These are phyloP conservation scores for Aphanomyces invadans DNA, from an alignment of 352 stramenopile species.

Conservation along the genomic window DNA sequence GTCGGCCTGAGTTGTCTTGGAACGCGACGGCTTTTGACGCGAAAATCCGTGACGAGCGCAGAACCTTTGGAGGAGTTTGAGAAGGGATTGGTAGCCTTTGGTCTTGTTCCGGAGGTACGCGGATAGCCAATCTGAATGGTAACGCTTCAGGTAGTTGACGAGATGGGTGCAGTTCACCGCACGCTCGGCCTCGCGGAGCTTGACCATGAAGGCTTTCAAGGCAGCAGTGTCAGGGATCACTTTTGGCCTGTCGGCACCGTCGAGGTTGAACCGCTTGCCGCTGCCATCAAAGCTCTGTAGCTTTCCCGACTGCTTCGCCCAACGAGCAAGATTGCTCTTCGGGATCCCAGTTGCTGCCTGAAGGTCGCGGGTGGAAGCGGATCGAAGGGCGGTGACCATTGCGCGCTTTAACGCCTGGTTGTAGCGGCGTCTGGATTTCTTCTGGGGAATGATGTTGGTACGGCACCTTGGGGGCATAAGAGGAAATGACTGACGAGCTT, in stretches of 20 bases:
- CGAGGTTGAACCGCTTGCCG: neutral
- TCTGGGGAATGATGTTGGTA: neutral
- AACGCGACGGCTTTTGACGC: neutral
- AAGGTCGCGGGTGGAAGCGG: neutral
- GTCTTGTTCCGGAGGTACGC: neutral
- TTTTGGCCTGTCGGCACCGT: neutral
- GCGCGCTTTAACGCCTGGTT: neutral
- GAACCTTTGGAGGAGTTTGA: constrained; percentile 1
- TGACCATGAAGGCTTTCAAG: neutral
- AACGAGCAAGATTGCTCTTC: neutral
- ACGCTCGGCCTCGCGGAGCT: neutral
- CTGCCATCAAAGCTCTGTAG: neutral
- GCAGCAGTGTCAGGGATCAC: neutral
- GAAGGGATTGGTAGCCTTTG: neutral
- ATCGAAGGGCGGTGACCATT: neutral
- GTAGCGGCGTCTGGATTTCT: neutral
- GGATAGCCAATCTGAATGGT: neutral
- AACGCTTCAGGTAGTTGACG: neutral
- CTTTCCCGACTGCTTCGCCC: neutral
- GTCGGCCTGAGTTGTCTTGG: neutral
- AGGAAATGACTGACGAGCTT: constrained; percentile 25
- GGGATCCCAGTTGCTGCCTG: neutral
- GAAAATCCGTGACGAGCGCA: neutral
- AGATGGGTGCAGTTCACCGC: neutral
- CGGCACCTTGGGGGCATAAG: neutral